phyloP scores from a whole-genome alignment of 495 filamentous ascomycete species.

The Hypoxylon cercidicola region DNA sequence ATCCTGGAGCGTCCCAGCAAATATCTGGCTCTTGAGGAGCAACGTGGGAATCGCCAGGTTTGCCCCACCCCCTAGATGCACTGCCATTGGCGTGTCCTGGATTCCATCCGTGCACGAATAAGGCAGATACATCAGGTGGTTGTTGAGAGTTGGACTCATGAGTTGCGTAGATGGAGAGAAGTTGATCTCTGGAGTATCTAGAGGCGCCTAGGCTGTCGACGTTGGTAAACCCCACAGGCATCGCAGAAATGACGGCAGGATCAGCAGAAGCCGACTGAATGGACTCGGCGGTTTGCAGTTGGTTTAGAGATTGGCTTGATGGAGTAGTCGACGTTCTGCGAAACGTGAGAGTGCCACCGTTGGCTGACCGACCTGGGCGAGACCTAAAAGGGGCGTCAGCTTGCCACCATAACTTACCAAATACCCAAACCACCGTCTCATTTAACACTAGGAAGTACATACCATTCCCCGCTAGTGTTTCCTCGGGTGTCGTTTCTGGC shows the following conservation, averaged over 20 bases:
- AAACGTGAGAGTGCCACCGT: conserved; percentile 83
- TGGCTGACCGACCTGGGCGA: conserved; percentile 67
- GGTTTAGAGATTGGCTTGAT: conserved; percentile 67
- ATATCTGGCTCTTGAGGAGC: conserved; percentile 74
- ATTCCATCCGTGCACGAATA: conserved; percentile 81
- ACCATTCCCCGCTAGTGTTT: conserved; percentile 47
- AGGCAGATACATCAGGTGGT: conserved; percentile 67
- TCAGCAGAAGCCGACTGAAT: conserved; percentile 50
- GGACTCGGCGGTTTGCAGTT: conserved; percentile 61
- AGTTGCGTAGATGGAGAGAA: conserved; percentile 79
- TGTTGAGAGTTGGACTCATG: conserved; percentile 62
- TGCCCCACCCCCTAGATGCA: conserved; percentile 77
- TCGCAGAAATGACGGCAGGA: conserved; percentile 49
- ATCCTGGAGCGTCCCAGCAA: conserved; percentile 88
- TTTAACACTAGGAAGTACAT: conserved; percentile 14
- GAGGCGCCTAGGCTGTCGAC: conserved; percentile 54
- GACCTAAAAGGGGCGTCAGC: conserved; percentile 46
- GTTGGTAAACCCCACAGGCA: conserved; percentile 50
- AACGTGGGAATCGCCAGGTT: conserved; percentile 73
- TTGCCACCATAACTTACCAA: conserved; percentile 26
- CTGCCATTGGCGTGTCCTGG: conserved; percentile 72
- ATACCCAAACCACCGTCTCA: too few species aligned
- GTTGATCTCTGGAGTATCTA: conserved; percentile 83
- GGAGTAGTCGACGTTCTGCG: conserved; percentile 77
- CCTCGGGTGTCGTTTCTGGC: conserved; percentile 65